Evolutionary conservation across 768 basidiomycete species (phyloP).

Genomic region (Suillus variegatus): DNA sequence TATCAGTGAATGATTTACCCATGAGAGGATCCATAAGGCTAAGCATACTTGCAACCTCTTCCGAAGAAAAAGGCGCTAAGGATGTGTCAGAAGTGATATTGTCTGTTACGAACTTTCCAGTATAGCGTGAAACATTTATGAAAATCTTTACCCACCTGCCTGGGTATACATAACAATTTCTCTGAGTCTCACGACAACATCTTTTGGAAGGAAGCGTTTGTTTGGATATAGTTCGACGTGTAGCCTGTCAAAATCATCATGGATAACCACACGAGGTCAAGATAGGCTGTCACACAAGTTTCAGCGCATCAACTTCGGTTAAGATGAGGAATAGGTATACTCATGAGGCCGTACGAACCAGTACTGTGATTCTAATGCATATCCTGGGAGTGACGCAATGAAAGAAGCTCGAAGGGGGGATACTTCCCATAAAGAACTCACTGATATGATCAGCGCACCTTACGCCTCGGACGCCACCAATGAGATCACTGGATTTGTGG

Average conservation of each 20-base stretch:
- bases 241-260: background rate
- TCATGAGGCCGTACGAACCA: background rate
- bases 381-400: background rate
- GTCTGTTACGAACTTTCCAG: background rate
- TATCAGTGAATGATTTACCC: background rate
- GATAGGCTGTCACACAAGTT: background rate
- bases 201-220: background rate
- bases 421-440: background rate
- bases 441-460: background rate
- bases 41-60: conserved; percentile 4
- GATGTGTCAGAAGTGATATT: background rate
- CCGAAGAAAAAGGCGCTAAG: background rate
- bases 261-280: background rate
- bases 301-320: background rate
- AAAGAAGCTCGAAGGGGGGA: background rate
- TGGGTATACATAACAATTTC: conserved; percentile 1
- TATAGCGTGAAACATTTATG: background rate
- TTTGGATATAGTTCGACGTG: background rate
- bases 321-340: background rate
- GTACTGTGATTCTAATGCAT: conserved; percentile 4
- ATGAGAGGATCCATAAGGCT: conserved; percentile 1
- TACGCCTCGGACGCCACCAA: background rate
- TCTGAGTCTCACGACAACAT: background rate
- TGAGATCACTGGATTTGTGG: background rate
- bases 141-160: background rate